These are phyloP conservation scores for Diaporthe vaccinii DNA, from an alignment of 2,329 filamentous ascomycete genomes.

Conservation along the genomic window DNA sequence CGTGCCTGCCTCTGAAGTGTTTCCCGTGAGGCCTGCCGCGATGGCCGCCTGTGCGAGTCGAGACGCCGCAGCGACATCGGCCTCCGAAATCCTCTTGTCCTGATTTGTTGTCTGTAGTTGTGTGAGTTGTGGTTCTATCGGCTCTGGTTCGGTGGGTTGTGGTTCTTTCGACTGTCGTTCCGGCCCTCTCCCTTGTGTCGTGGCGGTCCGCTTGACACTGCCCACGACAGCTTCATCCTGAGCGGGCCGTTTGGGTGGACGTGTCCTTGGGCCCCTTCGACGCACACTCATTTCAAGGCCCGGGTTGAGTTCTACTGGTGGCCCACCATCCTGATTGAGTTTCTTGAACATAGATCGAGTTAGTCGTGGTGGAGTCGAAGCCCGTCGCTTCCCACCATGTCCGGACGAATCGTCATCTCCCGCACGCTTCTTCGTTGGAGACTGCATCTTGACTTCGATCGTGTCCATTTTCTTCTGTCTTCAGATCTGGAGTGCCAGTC, in stretches of 20 bases:
- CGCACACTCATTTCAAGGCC: constrained; percentile 24
- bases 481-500: background rate
- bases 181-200: too few relatives aligned
- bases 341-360: constrained; percentile 30
- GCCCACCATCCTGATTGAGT: constrained; percentile 7
- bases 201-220: background rate
- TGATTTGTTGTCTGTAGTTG: background rate
- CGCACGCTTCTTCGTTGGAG: constrained; percentile 23
- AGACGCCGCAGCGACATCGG: background rate
- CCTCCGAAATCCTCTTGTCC: background rate
- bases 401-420: background rate
- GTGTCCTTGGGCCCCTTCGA: background rate
- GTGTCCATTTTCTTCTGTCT: background rate
- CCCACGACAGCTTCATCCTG: background rate
- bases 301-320: constrained; percentile 12
- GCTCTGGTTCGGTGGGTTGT: background rate
- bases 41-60: constrained; percentile 8
- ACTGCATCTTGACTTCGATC: background rate
- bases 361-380: constrained; percentile 7
- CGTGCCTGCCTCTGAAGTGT: background rate
- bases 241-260: background rate
- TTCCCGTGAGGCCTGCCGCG: background rate
- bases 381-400: constrained; percentile 1
- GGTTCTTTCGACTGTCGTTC: background rate
- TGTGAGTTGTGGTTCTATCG: background rate